A percentile compares a stretch with the other conserved stretches of the same genome.
Conservation (phyloP, 78 protist genomes). For the Dictyostelium citrinum region DNA sequence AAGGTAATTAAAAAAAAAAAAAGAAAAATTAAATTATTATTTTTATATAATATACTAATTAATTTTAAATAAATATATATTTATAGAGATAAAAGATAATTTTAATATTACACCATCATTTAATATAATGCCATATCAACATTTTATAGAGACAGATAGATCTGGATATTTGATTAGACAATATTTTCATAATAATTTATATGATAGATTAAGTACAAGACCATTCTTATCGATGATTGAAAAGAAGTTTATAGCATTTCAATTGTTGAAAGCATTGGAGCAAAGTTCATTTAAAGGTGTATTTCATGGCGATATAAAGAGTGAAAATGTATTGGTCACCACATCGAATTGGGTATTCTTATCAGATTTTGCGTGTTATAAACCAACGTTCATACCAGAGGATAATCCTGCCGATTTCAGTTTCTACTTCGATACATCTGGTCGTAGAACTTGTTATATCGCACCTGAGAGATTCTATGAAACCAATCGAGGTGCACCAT, state of each 20-base stretch:
- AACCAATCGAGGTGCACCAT: constrained; percentile 57
- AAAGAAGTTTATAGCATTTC: constrained; percentile 90
- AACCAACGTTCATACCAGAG: constrained; percentile 84
- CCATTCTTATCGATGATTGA: constrained; percentile 88
- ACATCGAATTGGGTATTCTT: constrained; percentile 87
- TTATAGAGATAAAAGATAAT: constrained; percentile 37
- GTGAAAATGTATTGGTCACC: constrained; percentile 90
- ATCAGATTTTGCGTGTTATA: constrained; percentile 83
- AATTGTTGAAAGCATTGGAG: constrained; percentile 85
- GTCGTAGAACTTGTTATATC: constrained; percentile 88
- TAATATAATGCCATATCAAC: constrained; percentile 86
- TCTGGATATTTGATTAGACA: constrained; percentile 89
- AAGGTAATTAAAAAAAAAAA: background rate
- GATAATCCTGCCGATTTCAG: constrained; percentile 94
- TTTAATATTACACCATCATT: constrained; percentile 11
- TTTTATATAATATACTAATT: too few species aligned
- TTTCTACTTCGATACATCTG: constrained; percentile 91
- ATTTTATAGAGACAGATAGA: constrained; percentile 80
- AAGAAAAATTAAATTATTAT: background rate
- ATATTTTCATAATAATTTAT: constrained; percentile 68
- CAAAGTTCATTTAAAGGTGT: constrained; percentile 73
- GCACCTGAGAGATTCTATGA: constrained; percentile 94
- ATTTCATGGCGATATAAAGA: constrained; percentile 83
- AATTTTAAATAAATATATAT: too few species aligned
- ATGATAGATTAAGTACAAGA: constrained; percentile 86